Evolutionary conservation across 805 yeast species (phyloP), one percentile per base, ranked within the genome.

Genomic region (Saturnispora silvae): DNA sequence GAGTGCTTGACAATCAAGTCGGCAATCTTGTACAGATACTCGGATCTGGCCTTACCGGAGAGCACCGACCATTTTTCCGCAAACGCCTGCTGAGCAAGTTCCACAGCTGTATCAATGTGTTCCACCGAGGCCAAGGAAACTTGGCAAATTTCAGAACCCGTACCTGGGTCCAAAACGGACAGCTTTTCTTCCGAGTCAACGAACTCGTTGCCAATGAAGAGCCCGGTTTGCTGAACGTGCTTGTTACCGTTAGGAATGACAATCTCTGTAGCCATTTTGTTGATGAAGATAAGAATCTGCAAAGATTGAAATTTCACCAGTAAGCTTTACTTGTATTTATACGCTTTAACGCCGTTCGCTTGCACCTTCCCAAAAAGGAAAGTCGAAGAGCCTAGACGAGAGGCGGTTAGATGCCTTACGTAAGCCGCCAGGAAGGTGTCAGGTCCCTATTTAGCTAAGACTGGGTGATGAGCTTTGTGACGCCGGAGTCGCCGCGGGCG

Each of bases 151-250:
- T 59, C 64, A 42, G 70, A 60, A 20, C 72, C 81, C 19, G 70
- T 68, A 7, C 75, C 63, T 2, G 82, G 81, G 45, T 72, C 66
- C 37, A 63, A 56, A 22, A 77, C 80, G 44, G 68, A 68, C 51
- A 71, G 64, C 38, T 70, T 72, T 38, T 71, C 70, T 24, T 61
- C 59, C 3, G 59, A 51, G 22, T 49, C 42, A 39, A 79, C 77
- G 52, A 81, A 84, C 58, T 83, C 83, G 60, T 83, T 83, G 66
- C 84, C 80, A 58, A 87, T 84, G 68, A 83, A 87, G 50, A 87
- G 64, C 45, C 96, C 96, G 9, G 81, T 77, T 50, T 95, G 95
- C 64, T 56, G 81, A 36, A 63, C 64, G 49, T 73, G 73, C 23
- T 62, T 55, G 40, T 61, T 61, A 33, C 81, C 81, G 50, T 71